These are phyloP conservation scores for Diplocarpon mali DNA, from an alignment of 2,329 filamentous ascomycete genomes.

Conservation along the genomic window DNA sequence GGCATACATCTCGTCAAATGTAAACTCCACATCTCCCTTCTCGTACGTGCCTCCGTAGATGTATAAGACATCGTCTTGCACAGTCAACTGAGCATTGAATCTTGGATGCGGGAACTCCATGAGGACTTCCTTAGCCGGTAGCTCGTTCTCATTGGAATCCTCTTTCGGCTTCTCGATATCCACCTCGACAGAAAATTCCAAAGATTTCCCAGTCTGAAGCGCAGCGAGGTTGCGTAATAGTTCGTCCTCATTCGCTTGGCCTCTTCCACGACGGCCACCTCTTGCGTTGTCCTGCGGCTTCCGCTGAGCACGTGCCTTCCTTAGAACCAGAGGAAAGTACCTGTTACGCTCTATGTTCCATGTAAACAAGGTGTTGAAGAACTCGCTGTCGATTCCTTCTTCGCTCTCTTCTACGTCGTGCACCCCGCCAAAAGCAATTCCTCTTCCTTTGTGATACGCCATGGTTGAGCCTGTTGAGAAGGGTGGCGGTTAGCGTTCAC, in stretches of 20 bases:
- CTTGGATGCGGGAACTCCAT: slow-evolving; percentile 81
- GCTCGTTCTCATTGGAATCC: slow-evolving; percentile 42
- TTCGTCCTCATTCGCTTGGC: slow-evolving; percentile 85
- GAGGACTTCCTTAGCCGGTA: slow-evolving; percentile 49
- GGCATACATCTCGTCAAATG: slow-evolving; percentile 88
- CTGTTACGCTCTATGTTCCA: slow-evolving; percentile 95
- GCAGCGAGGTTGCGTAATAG: slow-evolving; percentile 77
- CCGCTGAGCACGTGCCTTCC: slow-evolving; percentile 61
- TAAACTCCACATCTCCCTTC: slow-evolving; percentile 88
- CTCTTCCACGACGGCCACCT: slow-evolving; percentile 56
- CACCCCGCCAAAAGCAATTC: slow-evolving; percentile 88
- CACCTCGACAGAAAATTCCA: slow-evolving; percentile 41
- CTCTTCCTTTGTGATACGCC: slow-evolving; percentile 85
- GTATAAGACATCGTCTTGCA: slow-evolving; percentile 86
- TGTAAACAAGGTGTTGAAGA: slow-evolving; percentile 84
- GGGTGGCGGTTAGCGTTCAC: too few relatives aligned
- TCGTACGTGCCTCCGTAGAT: slow-evolving; percentile 95
- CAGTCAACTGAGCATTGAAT: slow-evolving; percentile 83
- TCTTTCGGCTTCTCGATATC: slow-evolving; percentile 39
- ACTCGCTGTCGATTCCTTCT: slow-evolving; percentile 93
- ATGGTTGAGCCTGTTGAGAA: slow-evolving; percentile 70
- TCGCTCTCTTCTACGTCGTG: slow-evolving; percentile 86
- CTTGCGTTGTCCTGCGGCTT: slow-evolving; percentile 46
- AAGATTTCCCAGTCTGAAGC: slow-evolving; percentile 61
- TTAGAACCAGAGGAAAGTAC: slow-evolving; percentile 74